Percentiles rank a stretch among this genome's conserved stretches.
Conservation (phyloP, 2,329 filamentous ascomycete genomes). For the Nemania sp. region DNA sequence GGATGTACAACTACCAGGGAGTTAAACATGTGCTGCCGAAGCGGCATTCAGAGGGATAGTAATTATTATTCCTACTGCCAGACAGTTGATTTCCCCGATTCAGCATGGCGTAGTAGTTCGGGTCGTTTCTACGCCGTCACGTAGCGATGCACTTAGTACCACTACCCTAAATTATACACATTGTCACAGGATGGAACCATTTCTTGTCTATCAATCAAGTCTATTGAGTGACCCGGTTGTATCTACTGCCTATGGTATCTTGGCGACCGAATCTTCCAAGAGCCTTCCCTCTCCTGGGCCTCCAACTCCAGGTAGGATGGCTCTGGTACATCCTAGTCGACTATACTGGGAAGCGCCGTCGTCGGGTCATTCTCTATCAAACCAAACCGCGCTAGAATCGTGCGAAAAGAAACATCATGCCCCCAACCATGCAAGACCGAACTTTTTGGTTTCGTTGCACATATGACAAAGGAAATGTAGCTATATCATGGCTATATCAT, state of each 20-base stretch:
- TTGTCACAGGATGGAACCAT: neutral
- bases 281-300: conserved; percentile 41
- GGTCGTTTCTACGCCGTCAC: too few species aligned
- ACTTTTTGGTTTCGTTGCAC: conserved; percentile 50
- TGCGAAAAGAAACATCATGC: conserved; percentile 48
- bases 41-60: too few species aligned
- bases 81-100: too few species aligned
- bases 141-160: too few species aligned
- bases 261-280: conserved; percentile 41
- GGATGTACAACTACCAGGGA: too few species aligned
- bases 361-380: conserved; percentile 38
- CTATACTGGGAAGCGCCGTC: conserved; percentile 41
- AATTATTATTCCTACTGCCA: too few species aligned
- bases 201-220: conserved; percentile 41
- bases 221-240: conserved; percentile 46
- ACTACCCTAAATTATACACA: too few species aligned
- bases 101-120: too few species aligned
- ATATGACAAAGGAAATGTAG: conserved; percentile 50
- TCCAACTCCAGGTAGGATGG: conserved; percentile 44
- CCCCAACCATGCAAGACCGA: conserved; percentile 50
- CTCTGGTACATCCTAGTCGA: conserved; percentile 41
- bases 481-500: conserved; percentile 42
- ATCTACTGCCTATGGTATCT: conserved; percentile 46
- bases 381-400: conserved; percentile 43
- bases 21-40: too few species aligned